phyloP scores from a whole-genome alignment of 306 rosid genomes.

The peach (Prunus persica) region DNA sequence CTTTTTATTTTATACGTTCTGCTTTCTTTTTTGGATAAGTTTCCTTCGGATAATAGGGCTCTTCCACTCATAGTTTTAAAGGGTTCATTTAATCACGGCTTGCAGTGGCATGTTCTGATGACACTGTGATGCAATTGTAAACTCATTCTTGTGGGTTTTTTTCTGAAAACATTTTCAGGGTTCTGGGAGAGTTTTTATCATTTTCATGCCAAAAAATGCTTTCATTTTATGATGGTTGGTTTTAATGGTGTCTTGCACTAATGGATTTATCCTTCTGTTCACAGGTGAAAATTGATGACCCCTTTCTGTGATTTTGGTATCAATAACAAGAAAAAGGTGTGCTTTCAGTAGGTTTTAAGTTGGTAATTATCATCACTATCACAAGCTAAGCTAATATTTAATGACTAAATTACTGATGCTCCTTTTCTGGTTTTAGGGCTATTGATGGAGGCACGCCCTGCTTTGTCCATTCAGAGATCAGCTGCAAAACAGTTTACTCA shows the following conservation, averaged over 20 bases:
- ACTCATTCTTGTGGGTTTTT: background rate
- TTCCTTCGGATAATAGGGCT: background rate
- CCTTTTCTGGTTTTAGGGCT: conserved; percentile 42
- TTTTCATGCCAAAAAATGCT: conserved; percentile 23
- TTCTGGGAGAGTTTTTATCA: conserved; percentile 8
- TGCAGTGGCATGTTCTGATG: background rate
- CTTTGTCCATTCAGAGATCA: conserved; percentile 58
- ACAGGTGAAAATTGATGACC: conserved; percentile 50
- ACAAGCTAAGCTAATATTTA: conserved; percentile 19
- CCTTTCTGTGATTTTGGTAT: conserved; percentile 36
- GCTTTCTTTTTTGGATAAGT: background rate
- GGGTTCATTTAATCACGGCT: background rate
- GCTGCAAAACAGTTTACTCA: conserved; percentile 54
- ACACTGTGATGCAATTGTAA: background rate
- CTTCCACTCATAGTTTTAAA: background rate
- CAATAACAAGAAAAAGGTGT: conserved; percentile 28
- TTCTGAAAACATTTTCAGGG: background rate
- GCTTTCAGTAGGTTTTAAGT: conserved; percentile 29
- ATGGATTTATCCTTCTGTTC: conserved; percentile 12
- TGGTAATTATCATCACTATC: conserved; percentile 34
- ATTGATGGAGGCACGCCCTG: conserved; percentile 76
- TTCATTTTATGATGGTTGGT: conserved; percentile 19
- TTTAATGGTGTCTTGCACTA: conserved; percentile 19
- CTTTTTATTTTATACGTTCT: background rate
- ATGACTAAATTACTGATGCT: conserved; percentile 28